phyloP scores from a whole-genome alignment of 2,329 filamentous ascomycete genomes.

The Drechslerella stenobrocha region DNA sequence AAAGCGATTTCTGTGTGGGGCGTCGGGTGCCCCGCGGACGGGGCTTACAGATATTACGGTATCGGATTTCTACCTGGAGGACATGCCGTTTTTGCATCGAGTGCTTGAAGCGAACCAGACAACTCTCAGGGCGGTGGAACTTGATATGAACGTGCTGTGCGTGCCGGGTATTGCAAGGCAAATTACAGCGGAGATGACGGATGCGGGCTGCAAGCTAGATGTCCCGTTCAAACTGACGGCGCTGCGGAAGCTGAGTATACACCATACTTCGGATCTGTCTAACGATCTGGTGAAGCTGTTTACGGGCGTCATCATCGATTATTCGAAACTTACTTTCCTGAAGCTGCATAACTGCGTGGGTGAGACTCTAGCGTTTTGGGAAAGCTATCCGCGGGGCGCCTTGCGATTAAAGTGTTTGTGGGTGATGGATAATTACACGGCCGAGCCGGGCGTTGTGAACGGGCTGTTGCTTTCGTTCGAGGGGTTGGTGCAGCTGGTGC shows the following conservation, averaged over 20 bases:
- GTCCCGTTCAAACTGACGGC: background rate
- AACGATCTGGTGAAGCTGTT: background rate
- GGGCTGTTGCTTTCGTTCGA: slow-evolving; percentile 4
- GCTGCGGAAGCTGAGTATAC: background rate
- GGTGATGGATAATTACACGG: background rate
- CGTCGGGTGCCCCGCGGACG: background rate
- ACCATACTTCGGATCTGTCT: background rate
- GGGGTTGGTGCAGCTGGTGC: slow-evolving; percentile 7
- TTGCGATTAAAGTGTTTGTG: background rate
- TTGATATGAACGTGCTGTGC: background rate
- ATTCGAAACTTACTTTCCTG: slow-evolving; percentile 5
- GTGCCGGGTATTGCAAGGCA: background rate
- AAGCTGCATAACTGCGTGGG: background rate
- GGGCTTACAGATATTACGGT: slow-evolving; percentile 4
- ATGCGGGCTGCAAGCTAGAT: background rate
- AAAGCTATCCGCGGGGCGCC: too few species aligned
- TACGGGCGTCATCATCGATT: slow-evolving; percentile 1
- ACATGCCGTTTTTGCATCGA: background rate
- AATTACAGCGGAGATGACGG: background rate
- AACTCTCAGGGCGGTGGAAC: background rate
- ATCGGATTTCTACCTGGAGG: background rate
- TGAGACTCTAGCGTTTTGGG: background rate
- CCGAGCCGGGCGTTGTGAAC: background rate
- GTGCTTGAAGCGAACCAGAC: background rate
- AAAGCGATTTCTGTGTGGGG: background rate